Base-by-base conservation (phyloP, 1,139 yeast species). In the Candida smagusa region DNA sequence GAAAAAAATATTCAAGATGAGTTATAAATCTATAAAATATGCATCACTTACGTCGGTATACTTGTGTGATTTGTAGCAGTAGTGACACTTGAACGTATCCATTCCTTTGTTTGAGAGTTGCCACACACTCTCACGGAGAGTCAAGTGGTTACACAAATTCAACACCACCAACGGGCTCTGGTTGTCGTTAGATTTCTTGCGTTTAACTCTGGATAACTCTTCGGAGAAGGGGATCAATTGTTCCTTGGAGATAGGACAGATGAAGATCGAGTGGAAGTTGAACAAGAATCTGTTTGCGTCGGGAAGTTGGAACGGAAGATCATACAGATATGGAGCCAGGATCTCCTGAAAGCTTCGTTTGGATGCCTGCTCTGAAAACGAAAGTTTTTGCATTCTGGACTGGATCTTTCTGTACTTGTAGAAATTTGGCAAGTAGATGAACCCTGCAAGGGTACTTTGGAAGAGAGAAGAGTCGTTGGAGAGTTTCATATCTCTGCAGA, bases 211-310 rank as follows among this genome's bases (percentile, higher is more conserved):
- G 26, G 47, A 40, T 6, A 49, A 53, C 9, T 34, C 39, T 7
- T 54, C 54, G 2, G 70, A 60, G 21, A 66, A 50, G 4, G 77
- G 76, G 12, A 68, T 53, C 22, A 67, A 51, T 52, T 90, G 96
- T 49, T 88, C 96, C 57, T 87, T 85, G 6, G 92, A 77, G 2
- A 89, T 90, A 0, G 97, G 97, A 57, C 97, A 89, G 4, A 88
- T 89, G 58, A 88, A 89, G 3, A 89, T 81, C 0, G 95, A 87
- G 59, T 89, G 97, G 60, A 80, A 85, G 41, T 72, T 58, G 52
- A 71, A 71, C 29, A 70, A 53, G 42, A 69, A 68, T 36, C 71
- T 49, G 43, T 59, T 65, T 3, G 66, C 51, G 40, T 70, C 74
- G 1, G 73, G 70, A 24, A 71, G 50, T 46, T 66, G 74, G 48